Conservation (phyloP, 305 asterid species). For the Fraxinus sp. region DNA sequence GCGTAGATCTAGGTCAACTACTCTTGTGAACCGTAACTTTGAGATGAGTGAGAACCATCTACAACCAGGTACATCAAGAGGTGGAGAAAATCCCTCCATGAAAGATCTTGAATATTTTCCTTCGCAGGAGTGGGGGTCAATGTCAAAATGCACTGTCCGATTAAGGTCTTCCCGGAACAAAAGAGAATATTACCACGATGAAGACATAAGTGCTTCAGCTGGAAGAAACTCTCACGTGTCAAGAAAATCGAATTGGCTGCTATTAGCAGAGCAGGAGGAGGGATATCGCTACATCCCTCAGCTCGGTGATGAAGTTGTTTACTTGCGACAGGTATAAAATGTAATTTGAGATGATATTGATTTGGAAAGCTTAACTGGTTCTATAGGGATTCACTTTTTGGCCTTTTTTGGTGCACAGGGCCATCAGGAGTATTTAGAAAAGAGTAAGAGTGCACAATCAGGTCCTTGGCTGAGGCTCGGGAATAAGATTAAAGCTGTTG, state of each 20-base stretch:
- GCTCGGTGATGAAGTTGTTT: constrained; percentile 89
- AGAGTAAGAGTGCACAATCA: constrained; percentile 25
- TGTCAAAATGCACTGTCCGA: constrained; percentile 38
- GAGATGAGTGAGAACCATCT: constrained; percentile 40
- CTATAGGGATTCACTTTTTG: constrained; percentile 2
- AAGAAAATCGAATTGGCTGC: constrained; percentile 66
- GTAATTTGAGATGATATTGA: constrained; percentile 12
- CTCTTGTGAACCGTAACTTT: constrained; percentile 29
- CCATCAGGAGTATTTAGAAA: constrained; percentile 60
- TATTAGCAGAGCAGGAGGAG: constrained; percentile 73
- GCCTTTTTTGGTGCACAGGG: constrained; percentile 54
- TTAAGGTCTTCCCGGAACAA: constrained; percentile 48
- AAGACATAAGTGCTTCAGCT: constrained; percentile 32
- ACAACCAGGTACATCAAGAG: constrained; percentile 50
- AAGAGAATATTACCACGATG: constrained; percentile 41
- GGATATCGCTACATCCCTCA: constrained; percentile 96
- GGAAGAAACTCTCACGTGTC: constrained; percentile 35
- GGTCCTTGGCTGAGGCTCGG: constrained; percentile 56
- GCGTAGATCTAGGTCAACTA: constrained; percentile 64
- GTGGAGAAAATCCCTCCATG: constrained; percentile 47
- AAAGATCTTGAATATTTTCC: constrained; percentile 41
- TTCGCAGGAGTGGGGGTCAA: constrained; percentile 35
- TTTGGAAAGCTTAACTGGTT: constrained; percentile 13
- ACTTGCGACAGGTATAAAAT: constrained; percentile 73
- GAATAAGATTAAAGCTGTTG: constrained; percentile 59